A percentile compares a stretch with the other conserved stretches of the same genome.
phyloP scores from a whole-genome alignment of 495 filamentous ascomycete species.

The Neurospora sp. region DNA sequence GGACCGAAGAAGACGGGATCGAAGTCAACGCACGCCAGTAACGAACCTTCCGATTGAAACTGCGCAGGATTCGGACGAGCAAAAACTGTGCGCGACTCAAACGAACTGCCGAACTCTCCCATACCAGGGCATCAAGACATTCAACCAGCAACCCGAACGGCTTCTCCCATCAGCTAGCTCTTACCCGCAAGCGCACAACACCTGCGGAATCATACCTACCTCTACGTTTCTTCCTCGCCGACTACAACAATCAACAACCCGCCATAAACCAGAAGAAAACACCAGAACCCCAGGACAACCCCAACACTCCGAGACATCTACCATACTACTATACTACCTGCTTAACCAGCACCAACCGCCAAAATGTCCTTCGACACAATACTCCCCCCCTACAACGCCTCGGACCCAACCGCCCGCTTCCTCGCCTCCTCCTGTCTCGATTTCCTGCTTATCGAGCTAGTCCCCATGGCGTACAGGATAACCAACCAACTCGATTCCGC shows the following conservation, averaged over 20 bases:
- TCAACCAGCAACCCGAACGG: background rate
- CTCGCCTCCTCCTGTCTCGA: conserved; percentile 76
- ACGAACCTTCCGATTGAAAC: background rate
- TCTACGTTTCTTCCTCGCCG: background rate
- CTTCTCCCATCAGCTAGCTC: background rate
- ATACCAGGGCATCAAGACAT: background rate
- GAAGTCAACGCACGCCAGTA: background rate
- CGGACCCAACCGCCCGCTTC: conserved; percentile 69
- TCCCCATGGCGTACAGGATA: conserved; percentile 84
- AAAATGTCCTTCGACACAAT: conserved; percentile 72
- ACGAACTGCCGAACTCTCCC: background rate
- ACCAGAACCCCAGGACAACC: too few species aligned
- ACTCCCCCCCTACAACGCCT: conserved; percentile 57
- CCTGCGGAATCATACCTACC: background rate
- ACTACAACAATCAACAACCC: background rate
- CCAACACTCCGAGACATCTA: too few species aligned
- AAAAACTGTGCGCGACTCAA: background rate
- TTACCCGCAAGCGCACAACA: background rate
- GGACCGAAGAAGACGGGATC: background rate
- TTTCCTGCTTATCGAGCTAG: conserved; percentile 89
- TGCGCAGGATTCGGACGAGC: background rate
- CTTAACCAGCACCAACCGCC: background rate
- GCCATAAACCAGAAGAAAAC: too few species aligned
- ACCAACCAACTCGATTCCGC: conserved; percentile 43
- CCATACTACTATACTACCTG: too few species aligned